These are phyloP conservation scores for Stereocaulon alpinum DNA, from an alignment of 495 filamentous ascomycete species.

Conservation along the genomic window DNA sequence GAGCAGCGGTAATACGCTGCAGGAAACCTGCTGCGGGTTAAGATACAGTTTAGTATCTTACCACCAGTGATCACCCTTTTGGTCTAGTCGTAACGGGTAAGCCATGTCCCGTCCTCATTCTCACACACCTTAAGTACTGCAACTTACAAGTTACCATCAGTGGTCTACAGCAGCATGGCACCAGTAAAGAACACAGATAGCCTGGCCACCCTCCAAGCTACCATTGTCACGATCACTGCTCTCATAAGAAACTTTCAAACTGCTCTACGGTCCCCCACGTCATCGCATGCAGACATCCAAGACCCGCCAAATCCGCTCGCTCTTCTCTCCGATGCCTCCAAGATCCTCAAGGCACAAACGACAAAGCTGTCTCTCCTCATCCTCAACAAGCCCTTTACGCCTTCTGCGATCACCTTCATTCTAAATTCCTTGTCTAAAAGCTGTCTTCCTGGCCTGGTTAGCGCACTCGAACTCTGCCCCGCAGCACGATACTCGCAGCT, in stretches of 20 bases:
- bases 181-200: slow-evolving; percentile 2
- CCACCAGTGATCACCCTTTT: no score
- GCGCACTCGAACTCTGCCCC: slow-evolving; percentile 53
- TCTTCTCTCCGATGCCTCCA: slow-evolving; percentile 55
- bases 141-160: background rate
- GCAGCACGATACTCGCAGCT: slow-evolving; percentile 45
- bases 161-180: background rate
- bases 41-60: no score
- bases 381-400: slow-evolving; percentile 75
- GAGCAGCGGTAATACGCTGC: no score
- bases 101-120: no score
- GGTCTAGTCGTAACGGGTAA: no score
- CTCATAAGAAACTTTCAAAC: slow-evolving; percentile 25
- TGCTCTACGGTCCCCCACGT: slow-evolving; percentile 23
- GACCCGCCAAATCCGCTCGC: slow-evolving; percentile 42
- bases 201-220: slow-evolving; percentile 1
- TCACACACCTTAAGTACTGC: no score
- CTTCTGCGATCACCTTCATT: slow-evolving; percentile 57
- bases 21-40: no score
- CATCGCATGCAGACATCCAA: slow-evolving; percentile 10
- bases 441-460: slow-evolving; percentile 60
- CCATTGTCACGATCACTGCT: slow-evolving; percentile 1
- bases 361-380: slow-evolving; percentile 80
- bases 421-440: slow-evolving; percentile 54
- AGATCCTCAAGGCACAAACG: slow-evolving; percentile 63